Evolutionary conservation across 2,329 filamentous ascomycete genomes (phyloP).

Genomic region (Capronia epimyces): DNA sequence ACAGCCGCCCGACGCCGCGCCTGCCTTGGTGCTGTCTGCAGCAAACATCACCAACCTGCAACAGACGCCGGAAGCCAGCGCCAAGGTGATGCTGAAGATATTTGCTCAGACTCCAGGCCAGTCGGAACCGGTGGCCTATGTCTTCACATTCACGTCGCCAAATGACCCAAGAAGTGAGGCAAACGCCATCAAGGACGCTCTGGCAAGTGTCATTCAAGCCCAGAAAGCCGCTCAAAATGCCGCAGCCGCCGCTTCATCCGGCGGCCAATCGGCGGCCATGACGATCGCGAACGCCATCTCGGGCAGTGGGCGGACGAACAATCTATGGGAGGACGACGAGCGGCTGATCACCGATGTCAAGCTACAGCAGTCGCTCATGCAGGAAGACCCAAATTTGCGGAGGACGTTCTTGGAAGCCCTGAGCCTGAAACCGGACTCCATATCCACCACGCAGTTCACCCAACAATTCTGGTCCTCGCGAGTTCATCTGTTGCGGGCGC

Average conservation of each 20-base stretch:
- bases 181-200: constrained; percentile 72
- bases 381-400: constrained; percentile 67
- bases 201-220: constrained; percentile 71
- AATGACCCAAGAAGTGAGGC: constrained; percentile 74
- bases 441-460: constrained; percentile 76
- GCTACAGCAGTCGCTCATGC: constrained; percentile 82
- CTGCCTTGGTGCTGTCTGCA: constrained; percentile 64
- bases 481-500: constrained; percentile 75
- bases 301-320: constrained; percentile 42
- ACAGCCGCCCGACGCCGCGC: constrained; percentile 54
- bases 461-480: constrained; percentile 92
- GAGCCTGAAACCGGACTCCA: constrained; percentile 74
- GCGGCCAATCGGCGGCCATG: constrained; percentile 60
- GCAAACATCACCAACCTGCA: constrained; percentile 85
- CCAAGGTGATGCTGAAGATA: constrained; percentile 92
- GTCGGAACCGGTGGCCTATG: constrained; percentile 62
- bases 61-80: constrained; percentile 79
- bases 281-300: constrained; percentile 68
- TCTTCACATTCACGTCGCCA: constrained; percentile 82
- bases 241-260: constrained; percentile 33
- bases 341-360: constrained; percentile 71
- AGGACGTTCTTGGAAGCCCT: constrained; percentile 84
- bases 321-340: constrained; percentile 73
- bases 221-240: constrained; percentile 51
- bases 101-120: constrained; percentile 63